Conservation (phyloP, 768 basidiomycete genomes). For the Suillus clintonianus region DNA sequence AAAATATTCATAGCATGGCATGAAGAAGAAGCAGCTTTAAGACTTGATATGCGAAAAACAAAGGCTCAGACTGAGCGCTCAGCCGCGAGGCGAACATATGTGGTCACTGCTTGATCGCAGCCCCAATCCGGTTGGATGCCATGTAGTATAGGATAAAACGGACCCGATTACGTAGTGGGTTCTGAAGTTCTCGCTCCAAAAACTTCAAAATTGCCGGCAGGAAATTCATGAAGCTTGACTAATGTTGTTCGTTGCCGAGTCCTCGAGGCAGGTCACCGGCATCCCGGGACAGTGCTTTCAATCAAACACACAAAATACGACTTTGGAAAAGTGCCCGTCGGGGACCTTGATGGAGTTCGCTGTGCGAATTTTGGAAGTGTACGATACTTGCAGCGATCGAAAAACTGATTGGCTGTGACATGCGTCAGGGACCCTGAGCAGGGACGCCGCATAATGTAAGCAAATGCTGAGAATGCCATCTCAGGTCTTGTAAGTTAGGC, state of each 20-base stretch:
- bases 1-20: neutral
- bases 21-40: neutral
- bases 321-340: neutral
- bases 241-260: neutral
- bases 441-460: neutral
- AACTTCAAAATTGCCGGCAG: conserved; percentile 1
- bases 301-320: neutral
- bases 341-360: neutral
- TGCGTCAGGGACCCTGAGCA: neutral
- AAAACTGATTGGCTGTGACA: neutral
- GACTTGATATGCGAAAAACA: neutral
- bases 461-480: neutral
- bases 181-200: neutral
- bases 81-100: neutral
- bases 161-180: neutral
- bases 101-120: conserved; percentile 1
- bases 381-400: neutral
- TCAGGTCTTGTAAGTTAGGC: neutral
- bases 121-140: neutral
- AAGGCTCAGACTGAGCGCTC: neutral
- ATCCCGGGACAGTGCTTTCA: neutral
- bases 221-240: neutral
- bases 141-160: neutral
- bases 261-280: neutral
- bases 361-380: neutral